Conservation (phyloP, 2,329 filamentous ascomycete genomes). For the Pezicula rhizophila region DNA sequence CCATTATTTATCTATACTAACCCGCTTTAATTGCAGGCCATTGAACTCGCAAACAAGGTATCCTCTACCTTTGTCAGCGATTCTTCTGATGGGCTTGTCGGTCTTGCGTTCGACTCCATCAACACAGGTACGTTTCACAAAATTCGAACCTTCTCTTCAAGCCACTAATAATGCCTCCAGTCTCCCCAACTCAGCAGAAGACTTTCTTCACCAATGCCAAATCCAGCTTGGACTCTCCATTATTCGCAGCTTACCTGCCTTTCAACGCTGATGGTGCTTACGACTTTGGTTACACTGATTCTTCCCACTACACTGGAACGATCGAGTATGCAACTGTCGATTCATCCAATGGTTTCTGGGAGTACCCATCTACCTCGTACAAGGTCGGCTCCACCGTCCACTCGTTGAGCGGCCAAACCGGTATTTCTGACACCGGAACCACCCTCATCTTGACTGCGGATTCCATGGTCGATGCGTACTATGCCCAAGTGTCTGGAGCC, state of each 20-base stretch:
- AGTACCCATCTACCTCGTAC: constrained; percentile 43
- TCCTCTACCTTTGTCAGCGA: constrained; percentile 26
- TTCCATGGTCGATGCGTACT: constrained; percentile 30
- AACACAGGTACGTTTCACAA: constrained; percentile 19
- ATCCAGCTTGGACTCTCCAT: constrained; percentile 26
- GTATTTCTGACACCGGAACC: constrained; percentile 35
- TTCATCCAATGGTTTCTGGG: constrained; percentile 46
- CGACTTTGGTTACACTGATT: constrained; percentile 51
- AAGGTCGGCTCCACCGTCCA: constrained; percentile 41
- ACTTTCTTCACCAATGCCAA: constrained; percentile 29
- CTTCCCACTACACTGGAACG: constrained; percentile 42
- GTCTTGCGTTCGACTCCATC: constrained; percentile 39
- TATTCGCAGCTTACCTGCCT: constrained; percentile 52
- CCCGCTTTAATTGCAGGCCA: constrained; percentile 4
- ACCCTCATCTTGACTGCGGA: constrained; percentile 32
- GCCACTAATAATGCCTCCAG: constrained; percentile 1
- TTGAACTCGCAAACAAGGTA: constrained; percentile 26
- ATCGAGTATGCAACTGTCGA: constrained; percentile 44
- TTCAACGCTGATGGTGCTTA: constrained; percentile 40
- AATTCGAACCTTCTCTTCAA: neutral
- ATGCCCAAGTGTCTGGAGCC: constrained; percentile 27
- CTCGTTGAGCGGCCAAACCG: constrained; percentile 29
- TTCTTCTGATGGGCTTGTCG: constrained; percentile 52
- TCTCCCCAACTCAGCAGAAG: constrained; percentile 17
- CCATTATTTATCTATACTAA: too few species aligned